Evolutionary conservation across 306 rosid species (phyloP), one percentile per base, ranked within the genome.

Genomic region (Aeschynomene evenia): DNA sequence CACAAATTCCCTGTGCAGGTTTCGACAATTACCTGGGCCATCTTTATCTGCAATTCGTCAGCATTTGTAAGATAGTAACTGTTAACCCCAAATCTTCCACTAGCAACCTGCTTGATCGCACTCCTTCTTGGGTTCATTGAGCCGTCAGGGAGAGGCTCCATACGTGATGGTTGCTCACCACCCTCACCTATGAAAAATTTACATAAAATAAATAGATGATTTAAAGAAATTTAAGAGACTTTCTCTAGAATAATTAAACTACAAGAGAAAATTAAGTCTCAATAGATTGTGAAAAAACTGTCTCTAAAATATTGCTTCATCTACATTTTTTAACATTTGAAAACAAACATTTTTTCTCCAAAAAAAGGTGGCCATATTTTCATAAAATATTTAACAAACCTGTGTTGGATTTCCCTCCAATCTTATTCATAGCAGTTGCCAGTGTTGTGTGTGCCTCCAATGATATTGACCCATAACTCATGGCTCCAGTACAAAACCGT

Each of bases 381-480:
- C 20, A 20, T 24, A 10, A 21, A 24, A 26, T 20, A 49, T 21
- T 63, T 18, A 26, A 72, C 84, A 53, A 71, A 94, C 98, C 99
- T 88, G 99, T 95, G 74, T 95, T 95, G 11, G 99, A 95, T 77
- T 95, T 95, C 78, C 99, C 99, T 45, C 99, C 97, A 73, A 95
- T 77, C 79, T 31, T 88, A 79, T 95, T 95, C 99, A 95, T 91
- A 51, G 99, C 99, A 43, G 84, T 74, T 59, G 99, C 99, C 71
- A 95, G 79, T 6, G 99, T 68, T 22, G 96, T 63, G 84, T 95
- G 99, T 5, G 99, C 96, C 87, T 95, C 99, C 86, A 95, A 65
- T 6, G 99, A 95, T 77, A 95, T 91, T 12, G 99, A 95, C 62
- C 99, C 99, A 75, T 95, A 95, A 89, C 99, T 95, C 99, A 95